Evolutionary conservation across 2,329 filamentous ascomycete genomes (phyloP).

Genomic region (Alternaria sp.): DNA sequence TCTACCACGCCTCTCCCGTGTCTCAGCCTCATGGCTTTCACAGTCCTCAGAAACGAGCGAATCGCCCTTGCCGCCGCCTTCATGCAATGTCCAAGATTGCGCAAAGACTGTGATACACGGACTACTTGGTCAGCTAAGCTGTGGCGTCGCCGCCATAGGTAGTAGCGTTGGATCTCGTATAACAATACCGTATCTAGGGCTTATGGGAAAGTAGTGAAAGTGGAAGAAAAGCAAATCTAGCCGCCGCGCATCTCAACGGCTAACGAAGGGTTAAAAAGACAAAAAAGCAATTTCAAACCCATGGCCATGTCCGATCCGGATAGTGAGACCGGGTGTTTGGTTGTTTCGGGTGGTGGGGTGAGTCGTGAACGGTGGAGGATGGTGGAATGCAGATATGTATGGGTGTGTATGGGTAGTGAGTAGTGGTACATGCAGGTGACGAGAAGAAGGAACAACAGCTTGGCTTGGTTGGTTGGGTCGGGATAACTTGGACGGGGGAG

Average conservation of each 20-base stretch:
- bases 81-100: not conserved
- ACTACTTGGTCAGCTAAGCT: not conserved
- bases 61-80: not conserved
- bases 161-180: not conserved
- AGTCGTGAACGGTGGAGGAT: not conserved
- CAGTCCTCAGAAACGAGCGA: accelerated
- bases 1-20: not conserved
- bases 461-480: not conserved
- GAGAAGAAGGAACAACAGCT: not conserved
- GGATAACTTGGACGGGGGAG: not conserved
- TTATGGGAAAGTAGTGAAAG: not conserved
- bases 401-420: too few species aligned
- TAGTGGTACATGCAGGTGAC: not conserved
- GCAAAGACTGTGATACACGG: not conserved
- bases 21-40: not conserved
- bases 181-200: not conserved
- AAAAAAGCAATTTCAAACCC: not conserved
- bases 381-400: not conserved
- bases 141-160: not conserved
- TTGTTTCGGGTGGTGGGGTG: not conserved
- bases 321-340: not conserved
- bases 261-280: not conserved
- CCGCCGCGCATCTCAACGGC: not conserved
- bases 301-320: not conserved
- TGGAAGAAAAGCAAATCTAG: not conserved